Evolutionary conservation across 23 red algal species (phyloP), one percentile per base, ranked within the genome.

Genomic region (Agarophyton chilense): DNA sequence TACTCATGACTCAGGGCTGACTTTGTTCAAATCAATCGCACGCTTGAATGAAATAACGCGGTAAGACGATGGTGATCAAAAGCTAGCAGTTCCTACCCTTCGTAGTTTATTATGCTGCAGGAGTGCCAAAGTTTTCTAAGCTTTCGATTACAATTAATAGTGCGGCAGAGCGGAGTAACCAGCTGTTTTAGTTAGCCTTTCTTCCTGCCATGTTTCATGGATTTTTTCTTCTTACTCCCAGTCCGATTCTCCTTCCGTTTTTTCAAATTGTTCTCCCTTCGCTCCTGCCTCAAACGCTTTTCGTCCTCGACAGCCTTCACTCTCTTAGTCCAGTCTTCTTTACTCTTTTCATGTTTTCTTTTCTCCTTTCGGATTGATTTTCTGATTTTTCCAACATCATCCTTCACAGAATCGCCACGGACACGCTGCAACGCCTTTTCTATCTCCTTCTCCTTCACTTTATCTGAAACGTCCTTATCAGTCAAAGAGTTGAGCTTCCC

Each of bases 341-440:
- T 77, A 55, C 85, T 89, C 85, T 89, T 89, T 18, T 77, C 85
- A 57, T 53, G 67, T 57, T 66, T 89, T 58, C 85, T 60, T 42
- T 78, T 77, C 35, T 78, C 85, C 52, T 52, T 74, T 0, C 85
- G 67, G 21, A 89, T 89, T 57, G 85, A 89, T 77, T 89, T 89
- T 67, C 60, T 89, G 25, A 89, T 50, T 17, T 62, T 74, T 18
- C 53, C 74, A 10, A 89, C 85, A 64, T 89, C 85, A 78, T 89
- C 85, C 43, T 77, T 89, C 19, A 89, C 85, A 38, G 50, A 55
- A 39, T 40, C 85, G 38, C 85, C 85, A 6, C 50, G 34, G 13
- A 49, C 71, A 17, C 85, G 63, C 41, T 67, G 70, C 2, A 89
- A 36, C 26, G 85, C 85, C 45, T 89, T 89, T 18, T 89, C 85